Conservation (phyloP, 768 basidiomycete species). For the Leucocoprinus leucothites region DNA sequence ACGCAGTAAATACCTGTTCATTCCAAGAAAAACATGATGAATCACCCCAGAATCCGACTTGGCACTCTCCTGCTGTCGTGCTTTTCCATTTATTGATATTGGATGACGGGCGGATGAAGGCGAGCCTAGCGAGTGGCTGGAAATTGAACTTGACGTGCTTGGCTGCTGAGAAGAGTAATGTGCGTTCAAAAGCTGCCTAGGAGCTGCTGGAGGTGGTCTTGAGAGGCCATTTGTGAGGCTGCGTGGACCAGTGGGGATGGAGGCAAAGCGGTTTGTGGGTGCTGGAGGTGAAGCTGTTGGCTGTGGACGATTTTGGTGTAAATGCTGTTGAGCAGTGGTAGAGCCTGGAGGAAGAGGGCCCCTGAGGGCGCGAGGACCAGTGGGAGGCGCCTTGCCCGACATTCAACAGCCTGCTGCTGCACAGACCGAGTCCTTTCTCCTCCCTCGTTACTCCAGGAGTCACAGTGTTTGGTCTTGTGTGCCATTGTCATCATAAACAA, state of each 20-base stretch:
- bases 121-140: slow-evolving; percentile 22
- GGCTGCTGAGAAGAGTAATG: slow-evolving; percentile 15
- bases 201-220: slow-evolving; percentile 26
- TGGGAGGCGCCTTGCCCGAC: slow-evolving; percentile 79
- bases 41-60: slow-evolving; percentile 22
- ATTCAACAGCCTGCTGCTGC: slow-evolving; percentile 29
- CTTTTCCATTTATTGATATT: slow-evolving; percentile 38
- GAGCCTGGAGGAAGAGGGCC: slow-evolving; percentile 40
- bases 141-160: slow-evolving; percentile 20
- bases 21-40: slow-evolving; percentile 17
- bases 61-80: slow-evolving; percentile 20
- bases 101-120: slow-evolving; percentile 26
- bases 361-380: slow-evolving; percentile 67
- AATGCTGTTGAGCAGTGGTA: slow-evolving; percentile 16
- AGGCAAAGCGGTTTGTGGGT: slow-evolving; percentile 17
- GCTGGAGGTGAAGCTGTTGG: slow-evolving; percentile 20
- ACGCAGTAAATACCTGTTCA: slow-evolving; percentile 18
- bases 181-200: slow-evolving; percentile 46
- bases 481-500: no score
- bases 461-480: no score
- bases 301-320: slow-evolving; percentile 24
- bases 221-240: slow-evolving; percentile 45
- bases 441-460: no score
- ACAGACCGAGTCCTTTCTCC: no score
- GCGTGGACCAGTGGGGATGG: slow-evolving; percentile 64